phyloP scores from a whole-genome alignment of 2,329 filamentous ascomycete genomes.

The Colletotrichum abscissum region DNA sequence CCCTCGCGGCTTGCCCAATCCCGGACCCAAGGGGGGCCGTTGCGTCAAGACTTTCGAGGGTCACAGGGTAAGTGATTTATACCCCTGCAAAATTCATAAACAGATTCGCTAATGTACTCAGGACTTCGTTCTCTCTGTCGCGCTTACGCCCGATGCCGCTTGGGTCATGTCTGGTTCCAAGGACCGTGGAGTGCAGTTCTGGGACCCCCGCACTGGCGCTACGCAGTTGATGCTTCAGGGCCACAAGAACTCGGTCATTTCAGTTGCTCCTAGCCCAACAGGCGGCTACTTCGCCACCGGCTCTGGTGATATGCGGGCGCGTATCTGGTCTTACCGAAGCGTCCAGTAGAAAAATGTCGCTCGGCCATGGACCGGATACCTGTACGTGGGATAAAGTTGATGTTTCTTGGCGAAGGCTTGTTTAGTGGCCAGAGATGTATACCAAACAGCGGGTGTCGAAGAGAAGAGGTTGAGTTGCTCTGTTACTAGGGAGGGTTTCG shows the following conservation, averaged over 20 bases:
- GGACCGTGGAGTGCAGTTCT: constrained; percentile 97
- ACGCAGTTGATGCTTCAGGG: constrained; percentile 99
- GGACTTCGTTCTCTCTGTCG: constrained; percentile 97
- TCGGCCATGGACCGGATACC: background rate
- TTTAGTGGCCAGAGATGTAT: constrained; percentile 19
- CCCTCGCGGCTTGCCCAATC: constrained; percentile 73
- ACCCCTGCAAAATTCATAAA: background rate
- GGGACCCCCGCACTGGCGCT: constrained; percentile 92
- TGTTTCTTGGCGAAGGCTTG: background rate
- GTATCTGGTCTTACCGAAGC: constrained; percentile 88
- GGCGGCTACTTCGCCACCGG: constrained; percentile 94
- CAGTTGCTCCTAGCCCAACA: constrained; percentile 91
- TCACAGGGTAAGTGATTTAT: constrained; percentile 75
- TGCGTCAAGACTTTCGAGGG: constrained; percentile 98
- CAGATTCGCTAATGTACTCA: constrained; percentile 50
- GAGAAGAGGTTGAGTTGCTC: constrained; percentile 4
- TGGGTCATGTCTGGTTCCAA: constrained; percentile 99
- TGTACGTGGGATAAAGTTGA: background rate
- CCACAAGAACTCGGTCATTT: constrained; percentile 99
- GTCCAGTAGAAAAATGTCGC: constrained; percentile 30
- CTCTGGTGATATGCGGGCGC: constrained; percentile 95
- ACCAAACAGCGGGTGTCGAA: constrained; percentile 10
- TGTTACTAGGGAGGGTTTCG: constrained; percentile 3
- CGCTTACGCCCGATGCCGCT: constrained; percentile 89
- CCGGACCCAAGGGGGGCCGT: constrained; percentile 84